Percentiles rank a stretch among this genome's conserved stretches.
Evolutionary conservation across 1,284 basidiomycete genomes (phyloP).

Genomic region (Heterobasidion parviporum): DNA sequence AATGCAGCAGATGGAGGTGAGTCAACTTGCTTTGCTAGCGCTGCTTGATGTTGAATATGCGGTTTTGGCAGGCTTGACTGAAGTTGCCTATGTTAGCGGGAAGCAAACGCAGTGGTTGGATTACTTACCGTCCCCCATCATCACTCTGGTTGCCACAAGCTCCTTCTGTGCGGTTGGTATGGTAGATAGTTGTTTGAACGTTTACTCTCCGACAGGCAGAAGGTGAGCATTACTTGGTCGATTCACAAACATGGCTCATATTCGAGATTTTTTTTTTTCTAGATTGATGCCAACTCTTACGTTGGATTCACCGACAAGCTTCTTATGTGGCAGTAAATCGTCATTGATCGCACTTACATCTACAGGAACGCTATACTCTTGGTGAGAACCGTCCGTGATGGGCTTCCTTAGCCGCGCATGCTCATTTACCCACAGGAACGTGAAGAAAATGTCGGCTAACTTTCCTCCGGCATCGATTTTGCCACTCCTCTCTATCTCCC

Average conservation of each 20-base stretch:
- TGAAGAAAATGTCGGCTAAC: constrained; percentile 52
- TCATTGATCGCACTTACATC: constrained; percentile 68
- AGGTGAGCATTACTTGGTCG: constrained; percentile 36
- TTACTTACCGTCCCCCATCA: constrained; percentile 66
- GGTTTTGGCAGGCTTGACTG: constrained; percentile 29
- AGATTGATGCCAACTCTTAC: constrained; percentile 71
- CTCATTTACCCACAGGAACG: constrained; percentile 46
- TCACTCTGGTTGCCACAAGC: constrained; percentile 57
- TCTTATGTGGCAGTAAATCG: constrained; percentile 57
- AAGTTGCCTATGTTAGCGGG: constrained; percentile 57
- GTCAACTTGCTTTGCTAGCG: constrained; percentile 12
- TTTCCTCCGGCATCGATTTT: constrained; percentile 61
- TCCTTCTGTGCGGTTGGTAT: constrained; percentile 70
- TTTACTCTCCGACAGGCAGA: constrained; percentile 77
- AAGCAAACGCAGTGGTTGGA: constrained; percentile 83
- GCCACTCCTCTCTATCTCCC: constrained; percentile 46
- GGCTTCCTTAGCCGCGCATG: constrained; percentile 1
- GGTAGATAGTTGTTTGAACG: constrained; percentile 68
- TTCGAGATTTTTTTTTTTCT: not conserved
- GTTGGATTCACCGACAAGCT: constrained; percentile 64
- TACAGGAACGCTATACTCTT: constrained; percentile 62
- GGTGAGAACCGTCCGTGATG: constrained; percentile 39
- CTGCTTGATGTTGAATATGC: constrained; percentile 25
- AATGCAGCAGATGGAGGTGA: constrained; percentile 66
- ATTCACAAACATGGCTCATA: constrained; percentile 3